Percentiles rank a stretch among this genome's conserved stretches.
phyloP scores from a whole-genome alignment of 257 asterid genomes.

The Nicotiana attenuata region DNA sequence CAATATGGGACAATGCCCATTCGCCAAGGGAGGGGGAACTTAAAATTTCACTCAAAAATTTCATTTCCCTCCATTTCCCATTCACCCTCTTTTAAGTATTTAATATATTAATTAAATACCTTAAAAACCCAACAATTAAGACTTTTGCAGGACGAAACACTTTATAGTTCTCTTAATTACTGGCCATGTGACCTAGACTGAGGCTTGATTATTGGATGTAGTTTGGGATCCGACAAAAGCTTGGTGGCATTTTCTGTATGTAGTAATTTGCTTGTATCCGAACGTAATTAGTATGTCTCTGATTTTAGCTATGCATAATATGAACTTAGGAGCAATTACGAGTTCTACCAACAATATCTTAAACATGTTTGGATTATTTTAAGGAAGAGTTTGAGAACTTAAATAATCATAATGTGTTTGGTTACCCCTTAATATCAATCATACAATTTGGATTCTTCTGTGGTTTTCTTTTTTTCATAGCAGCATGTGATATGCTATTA shows the following conservation, averaged over 20 bases:
- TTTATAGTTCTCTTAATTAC: neutral
- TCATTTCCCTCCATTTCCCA: no score
- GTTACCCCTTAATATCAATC: slow-evolving; percentile 12
- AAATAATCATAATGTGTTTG: slow-evolving; percentile 11
- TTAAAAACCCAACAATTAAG: no score
- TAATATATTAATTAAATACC: no score
- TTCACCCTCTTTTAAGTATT: no score
- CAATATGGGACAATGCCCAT: no score
- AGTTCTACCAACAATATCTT: slow-evolving; percentile 16
- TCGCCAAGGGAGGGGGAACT: no score
- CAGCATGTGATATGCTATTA: slow-evolving; percentile 10
- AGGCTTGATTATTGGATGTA: neutral
- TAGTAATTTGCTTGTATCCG: neutral
- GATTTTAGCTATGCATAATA: neutral
- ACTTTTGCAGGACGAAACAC: neutral
- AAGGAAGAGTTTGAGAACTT: neutral
- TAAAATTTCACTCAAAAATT: no score
- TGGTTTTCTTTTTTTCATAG: neutral
- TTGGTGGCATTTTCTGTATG: neutral
- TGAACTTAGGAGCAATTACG: slow-evolving; percentile 4
- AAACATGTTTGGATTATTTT: slow-evolving; percentile 15
- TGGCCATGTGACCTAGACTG: neutral
- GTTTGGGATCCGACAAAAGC: neutral
- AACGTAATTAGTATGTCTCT: neutral
- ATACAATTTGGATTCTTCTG: neutral